Percentiles rank a stretch among this genome's conserved stretches.
Evolutionary conservation across 768 basidiomycete genomes (phyloP).

Genomic region (Mycena rebaudengoi): DNA sequence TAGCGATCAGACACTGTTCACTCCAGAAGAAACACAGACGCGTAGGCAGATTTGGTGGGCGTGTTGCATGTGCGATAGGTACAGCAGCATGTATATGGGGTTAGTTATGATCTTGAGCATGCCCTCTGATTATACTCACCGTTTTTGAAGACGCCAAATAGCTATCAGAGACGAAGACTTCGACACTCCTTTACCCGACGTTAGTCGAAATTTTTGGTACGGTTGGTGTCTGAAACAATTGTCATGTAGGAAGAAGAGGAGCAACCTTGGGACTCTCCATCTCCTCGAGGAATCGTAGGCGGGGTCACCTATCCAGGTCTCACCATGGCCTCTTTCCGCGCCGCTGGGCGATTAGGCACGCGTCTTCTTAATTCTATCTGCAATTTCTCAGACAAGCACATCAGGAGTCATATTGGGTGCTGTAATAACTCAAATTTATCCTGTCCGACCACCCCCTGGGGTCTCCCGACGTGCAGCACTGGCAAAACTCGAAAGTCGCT

Average conservation of each 20-base stretch:
- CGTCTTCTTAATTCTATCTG: conserved; percentile 8
- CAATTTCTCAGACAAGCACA: background rate
- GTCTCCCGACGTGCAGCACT: conserved; percentile 58
- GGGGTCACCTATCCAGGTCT: conserved; percentile 5
- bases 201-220: conserved; percentile 38
- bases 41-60: conserved; percentile 85
- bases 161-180: conserved; percentile 75
- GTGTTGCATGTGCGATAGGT: conserved; percentile 74
- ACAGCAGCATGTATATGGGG: conserved; percentile 80
- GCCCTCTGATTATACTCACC: too few species aligned
- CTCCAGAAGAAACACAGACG: conserved; percentile 70
- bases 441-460: conserved; percentile 61
- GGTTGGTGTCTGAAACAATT: background rate
- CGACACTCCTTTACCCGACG: conserved; percentile 71
- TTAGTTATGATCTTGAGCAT: too few species aligned
- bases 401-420: conserved; percentile 73
- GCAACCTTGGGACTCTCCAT: conserved; percentile 60
- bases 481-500: conserved; percentile 64
- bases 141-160: too few species aligned
- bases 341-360: conserved; percentile 67
- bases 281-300: conserved; percentile 40
- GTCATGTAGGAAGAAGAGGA: conserved; percentile 62
- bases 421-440: conserved; percentile 75
- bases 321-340: conserved; percentile 35
- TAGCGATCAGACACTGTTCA: conserved; percentile 64